These are phyloP conservation scores for Sarcocystis neurona DNA, from an alignment of 169 alveolate genomes.

Conservation along the genomic window DNA sequence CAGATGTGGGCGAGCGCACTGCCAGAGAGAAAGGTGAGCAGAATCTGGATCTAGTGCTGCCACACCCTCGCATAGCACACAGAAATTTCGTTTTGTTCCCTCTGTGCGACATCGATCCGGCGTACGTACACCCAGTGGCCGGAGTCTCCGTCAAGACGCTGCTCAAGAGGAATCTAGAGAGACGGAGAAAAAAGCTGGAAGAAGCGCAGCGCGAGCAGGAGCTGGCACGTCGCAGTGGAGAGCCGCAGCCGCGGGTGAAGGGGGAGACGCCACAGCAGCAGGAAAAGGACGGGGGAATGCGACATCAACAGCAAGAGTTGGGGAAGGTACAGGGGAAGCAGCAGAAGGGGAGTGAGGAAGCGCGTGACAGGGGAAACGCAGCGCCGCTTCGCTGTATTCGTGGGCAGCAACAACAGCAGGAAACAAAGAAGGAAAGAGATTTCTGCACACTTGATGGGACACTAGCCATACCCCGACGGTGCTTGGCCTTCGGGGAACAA, in stretches of 20 bases:
- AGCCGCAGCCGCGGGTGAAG: background rate
- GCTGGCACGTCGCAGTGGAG: background rate
- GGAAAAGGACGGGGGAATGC: background rate
- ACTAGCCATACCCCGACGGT: constrained; percentile 50
- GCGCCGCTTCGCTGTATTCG: background rate
- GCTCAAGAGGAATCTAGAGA: background rate
- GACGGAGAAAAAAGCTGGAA: background rate
- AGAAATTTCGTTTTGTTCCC: constrained; percentile 67
- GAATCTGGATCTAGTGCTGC: constrained; percentile 57
- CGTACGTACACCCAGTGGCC: constrained; percentile 54
- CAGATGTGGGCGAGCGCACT: too few relatives aligned
- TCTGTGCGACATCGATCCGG: constrained; percentile 63
- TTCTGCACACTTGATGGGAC: constrained; percentile 43
- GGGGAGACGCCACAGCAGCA: background rate
- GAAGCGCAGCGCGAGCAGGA: background rate
- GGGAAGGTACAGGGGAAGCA: too few relatives aligned
- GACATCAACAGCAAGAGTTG: too few relatives aligned
- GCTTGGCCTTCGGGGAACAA: constrained; percentile 33
- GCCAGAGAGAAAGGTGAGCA: too few relatives aligned
- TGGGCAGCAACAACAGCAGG: too few relatives aligned
- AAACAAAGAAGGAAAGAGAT: too few relatives aligned
- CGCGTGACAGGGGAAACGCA: too few relatives aligned
- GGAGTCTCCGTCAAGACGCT: background rate
- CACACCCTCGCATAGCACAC: constrained; percentile 65
- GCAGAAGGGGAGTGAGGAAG: too few relatives aligned